Percentiles rank a stretch among this genome's conserved stretches.
Conservation (phyloP, 2,329 filamentous ascomycete species). For the Neopestalotiopsis rosae region DNA sequence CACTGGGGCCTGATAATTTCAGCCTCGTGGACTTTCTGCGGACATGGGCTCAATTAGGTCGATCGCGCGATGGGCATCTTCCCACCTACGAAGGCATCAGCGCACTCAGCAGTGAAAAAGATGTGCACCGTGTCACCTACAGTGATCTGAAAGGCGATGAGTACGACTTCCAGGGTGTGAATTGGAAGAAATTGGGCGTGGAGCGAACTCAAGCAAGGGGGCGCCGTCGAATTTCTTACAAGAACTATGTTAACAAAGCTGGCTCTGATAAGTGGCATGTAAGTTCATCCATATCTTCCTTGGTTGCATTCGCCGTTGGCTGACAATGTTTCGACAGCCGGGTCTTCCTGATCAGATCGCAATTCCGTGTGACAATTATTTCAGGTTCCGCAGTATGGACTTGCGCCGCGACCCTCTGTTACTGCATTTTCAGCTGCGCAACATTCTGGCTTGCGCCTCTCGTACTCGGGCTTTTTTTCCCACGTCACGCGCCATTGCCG, state of each 20-base stretch:
- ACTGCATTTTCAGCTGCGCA: constrained; percentile 71
- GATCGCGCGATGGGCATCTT: background rate
- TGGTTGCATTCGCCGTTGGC: too few species aligned
- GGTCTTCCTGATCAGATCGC: constrained; percentile 39
- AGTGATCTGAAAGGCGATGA: constrained; percentile 58
- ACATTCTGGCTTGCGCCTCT: constrained; percentile 63
- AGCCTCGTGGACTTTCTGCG: constrained; percentile 56
- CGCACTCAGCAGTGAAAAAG: constrained; percentile 30
- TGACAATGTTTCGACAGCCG: constrained; percentile 15
- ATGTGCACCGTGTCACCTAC: constrained; percentile 39
- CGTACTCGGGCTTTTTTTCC: constrained; percentile 64
- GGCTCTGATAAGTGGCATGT: constrained; percentile 55
- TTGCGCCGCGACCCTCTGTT: constrained; percentile 58
- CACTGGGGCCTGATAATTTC: constrained; percentile 54
- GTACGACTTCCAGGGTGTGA: constrained; percentile 64
- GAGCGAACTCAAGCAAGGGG: constrained; percentile 54
- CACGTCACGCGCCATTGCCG: constrained; percentile 51
- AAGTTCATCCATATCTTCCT: constrained; percentile 34
- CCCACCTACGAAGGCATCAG: background rate
- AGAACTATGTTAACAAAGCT: constrained; percentile 61
- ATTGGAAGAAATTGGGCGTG: constrained; percentile 61
- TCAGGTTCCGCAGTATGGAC: constrained; percentile 63
- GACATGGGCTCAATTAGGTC: constrained; percentile 45
- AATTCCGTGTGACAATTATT: constrained; percentile 53
- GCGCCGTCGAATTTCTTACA: constrained; percentile 54